Conservation (phyloP, 2,329 filamentous ascomycete genomes). For the Emmonsiellopsis sp. region DNA sequence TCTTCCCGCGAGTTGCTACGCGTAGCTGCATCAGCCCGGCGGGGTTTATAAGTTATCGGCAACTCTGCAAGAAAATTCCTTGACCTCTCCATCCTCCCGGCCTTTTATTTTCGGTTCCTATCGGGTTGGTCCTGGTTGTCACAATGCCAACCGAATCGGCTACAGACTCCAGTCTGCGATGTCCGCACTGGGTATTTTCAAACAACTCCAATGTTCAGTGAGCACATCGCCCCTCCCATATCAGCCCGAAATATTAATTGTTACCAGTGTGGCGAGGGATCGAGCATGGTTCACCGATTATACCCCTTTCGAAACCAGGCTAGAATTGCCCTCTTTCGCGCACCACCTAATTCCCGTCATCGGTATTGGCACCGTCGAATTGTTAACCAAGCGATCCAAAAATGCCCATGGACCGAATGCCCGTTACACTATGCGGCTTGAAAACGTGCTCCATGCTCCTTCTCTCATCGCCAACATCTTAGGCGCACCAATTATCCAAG, state of each 20-base stretch:
- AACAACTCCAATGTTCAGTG: conserved; percentile 9
- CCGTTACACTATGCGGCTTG: conserved; percentile 4
- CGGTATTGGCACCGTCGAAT: conserved; percentile 9
- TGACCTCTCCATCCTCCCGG: no score
- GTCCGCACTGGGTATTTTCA: conserved; percentile 10
- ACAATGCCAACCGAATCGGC: no score
- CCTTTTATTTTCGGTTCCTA: no score
- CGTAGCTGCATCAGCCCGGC: no score
- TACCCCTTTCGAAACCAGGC: conserved; percentile 6
- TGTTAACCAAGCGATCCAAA: conserved; percentile 7
- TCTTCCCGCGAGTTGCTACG: no score
- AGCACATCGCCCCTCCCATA: not conserved
- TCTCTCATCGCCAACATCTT: conserved; percentile 9
- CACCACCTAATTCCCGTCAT: not conserved
- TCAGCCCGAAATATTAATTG: not conserved
- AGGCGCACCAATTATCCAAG: conserved; percentile 1
- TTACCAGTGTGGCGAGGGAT: conserved; percentile 8
- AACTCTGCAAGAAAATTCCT: no score
- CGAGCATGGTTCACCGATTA: conserved; percentile 12
- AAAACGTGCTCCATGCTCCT: conserved; percentile 10
- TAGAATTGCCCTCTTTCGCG: not conserved
- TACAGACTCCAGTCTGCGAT: not conserved
- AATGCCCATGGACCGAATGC: conserved; percentile 1
- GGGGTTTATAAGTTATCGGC: no score
- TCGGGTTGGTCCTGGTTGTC: no score